These are phyloP conservation scores for Sarcodon aspratus DNA, from an alignment of 768 basidiomycete genomes.

Conservation along the genomic window DNA sequence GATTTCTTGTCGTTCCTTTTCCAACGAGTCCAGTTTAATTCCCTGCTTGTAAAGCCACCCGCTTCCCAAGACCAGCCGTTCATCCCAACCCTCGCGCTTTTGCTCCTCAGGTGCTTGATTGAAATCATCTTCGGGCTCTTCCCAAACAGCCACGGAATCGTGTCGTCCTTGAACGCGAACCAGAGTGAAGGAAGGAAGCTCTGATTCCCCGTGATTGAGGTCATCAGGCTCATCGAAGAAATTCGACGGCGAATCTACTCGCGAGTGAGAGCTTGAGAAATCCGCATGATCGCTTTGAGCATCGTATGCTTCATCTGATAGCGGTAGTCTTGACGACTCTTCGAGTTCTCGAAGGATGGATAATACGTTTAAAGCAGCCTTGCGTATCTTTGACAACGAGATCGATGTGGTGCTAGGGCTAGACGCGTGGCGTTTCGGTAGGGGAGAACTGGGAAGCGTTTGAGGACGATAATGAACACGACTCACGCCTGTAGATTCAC, in stretches of 20 bases:
- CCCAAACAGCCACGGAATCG: slow-evolving; percentile 71
- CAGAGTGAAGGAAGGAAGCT: slow-evolving; percentile 14
- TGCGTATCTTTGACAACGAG: slow-evolving; percentile 59
- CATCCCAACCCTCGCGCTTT: slow-evolving; percentile 71
- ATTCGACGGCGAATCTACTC: slow-evolving; percentile 10
- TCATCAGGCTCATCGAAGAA: slow-evolving; percentile 13
- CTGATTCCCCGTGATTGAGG: not conserved
- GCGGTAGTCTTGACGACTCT: slow-evolving; percentile 62
- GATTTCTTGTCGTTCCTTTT: slow-evolving; percentile 46
- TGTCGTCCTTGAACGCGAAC: slow-evolving; percentile 46
- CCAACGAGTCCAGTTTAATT: slow-evolving; percentile 38
- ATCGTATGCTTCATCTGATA: slow-evolving; percentile 77
- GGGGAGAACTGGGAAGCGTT: slow-evolving; percentile 21
- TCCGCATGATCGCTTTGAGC: slow-evolving; percentile 58
- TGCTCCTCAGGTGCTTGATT: slow-evolving; percentile 36
- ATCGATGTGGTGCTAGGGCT: slow-evolving; percentile 32
- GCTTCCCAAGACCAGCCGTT: slow-evolving; percentile 65
- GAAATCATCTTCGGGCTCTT: slow-evolving; percentile 39
- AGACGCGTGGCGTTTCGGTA: slow-evolving; percentile 23
- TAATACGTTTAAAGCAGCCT: slow-evolving; percentile 76
- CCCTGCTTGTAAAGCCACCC: slow-evolving; percentile 78
- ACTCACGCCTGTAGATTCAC: slow-evolving; percentile 35
- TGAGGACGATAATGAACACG: slow-evolving; percentile 40
- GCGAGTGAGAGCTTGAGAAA: slow-evolving; percentile 3
- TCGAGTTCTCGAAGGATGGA: slow-evolving; percentile 71